phyloP scores from a whole-genome alignment of 345 rosid genomes.

The Salix udensis region DNA sequence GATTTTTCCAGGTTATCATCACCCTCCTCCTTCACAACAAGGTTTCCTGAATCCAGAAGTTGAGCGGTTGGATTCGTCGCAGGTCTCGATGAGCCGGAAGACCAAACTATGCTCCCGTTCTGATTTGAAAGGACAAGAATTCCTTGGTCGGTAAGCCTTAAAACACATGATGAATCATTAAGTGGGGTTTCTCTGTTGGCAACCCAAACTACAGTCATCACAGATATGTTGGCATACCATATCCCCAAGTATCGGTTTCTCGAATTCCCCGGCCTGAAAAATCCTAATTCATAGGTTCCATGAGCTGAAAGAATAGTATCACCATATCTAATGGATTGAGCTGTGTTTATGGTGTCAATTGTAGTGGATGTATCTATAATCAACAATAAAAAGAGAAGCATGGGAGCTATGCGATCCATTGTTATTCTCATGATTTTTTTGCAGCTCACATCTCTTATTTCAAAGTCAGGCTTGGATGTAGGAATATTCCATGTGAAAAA shows the following conservation, averaged over 20 bases:
- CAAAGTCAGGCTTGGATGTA: too few species aligned
- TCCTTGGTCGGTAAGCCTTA: neutral
- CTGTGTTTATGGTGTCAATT: neutral
- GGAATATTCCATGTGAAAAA: too few species aligned
- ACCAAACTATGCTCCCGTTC: neutral
- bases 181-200: slow-evolving; percentile 1
- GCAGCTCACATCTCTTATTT: too few species aligned
- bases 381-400: neutral
- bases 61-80: neutral
- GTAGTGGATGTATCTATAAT: neutral
- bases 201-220: neutral
- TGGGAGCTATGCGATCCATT: too few species aligned
- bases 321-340: neutral
- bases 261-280: neutral
- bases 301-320: neutral
- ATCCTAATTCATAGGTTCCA: neutral
- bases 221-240: neutral
- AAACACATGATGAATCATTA: neutral
- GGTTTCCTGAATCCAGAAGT: neutral
- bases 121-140: neutral
- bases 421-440: neutral
- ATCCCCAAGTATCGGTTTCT: neutral
- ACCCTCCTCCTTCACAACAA: neutral
- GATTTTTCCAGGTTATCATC: neutral
- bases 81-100: neutral